Evolutionary conservation across 2,329 filamentous ascomycete species (phyloP).

Genomic region (Metarhizium guizhouense): DNA sequence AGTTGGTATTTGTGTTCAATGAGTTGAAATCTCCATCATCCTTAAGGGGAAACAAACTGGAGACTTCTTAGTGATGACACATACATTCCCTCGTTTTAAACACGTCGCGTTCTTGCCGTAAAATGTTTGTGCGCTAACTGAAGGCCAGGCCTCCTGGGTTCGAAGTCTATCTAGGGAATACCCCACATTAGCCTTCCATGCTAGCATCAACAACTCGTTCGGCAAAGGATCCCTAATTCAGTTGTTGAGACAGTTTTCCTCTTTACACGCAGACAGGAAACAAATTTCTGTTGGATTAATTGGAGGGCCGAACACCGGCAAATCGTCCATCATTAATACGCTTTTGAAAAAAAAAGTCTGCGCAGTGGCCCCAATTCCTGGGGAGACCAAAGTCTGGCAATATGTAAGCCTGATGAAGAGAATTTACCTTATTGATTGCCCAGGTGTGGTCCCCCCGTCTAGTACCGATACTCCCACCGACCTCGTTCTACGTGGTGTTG

Average conservation of each 20-base stretch:
- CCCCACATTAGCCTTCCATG: conserved; percentile 90
- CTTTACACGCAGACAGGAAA: conserved; percentile 81
- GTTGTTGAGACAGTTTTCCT: conserved; percentile 85
- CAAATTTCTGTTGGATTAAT: conserved; percentile 90
- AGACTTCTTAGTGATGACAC: conserved; percentile 98
- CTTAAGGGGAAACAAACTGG: conserved; percentile 49
- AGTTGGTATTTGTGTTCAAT: conserved; percentile 75
- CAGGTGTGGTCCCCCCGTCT: conserved; percentile 89
- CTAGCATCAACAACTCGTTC: conserved; percentile 90
- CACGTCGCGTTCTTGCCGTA: not conserved
- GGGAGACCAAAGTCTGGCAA: conserved; percentile 97
- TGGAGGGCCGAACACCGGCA: conserved; percentile 76
- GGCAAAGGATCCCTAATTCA: conserved; percentile 92
- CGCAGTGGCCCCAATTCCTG: conserved; percentile 87
- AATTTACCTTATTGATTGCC: conserved; percentile 87
- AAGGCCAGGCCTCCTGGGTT: conserved; percentile 81
- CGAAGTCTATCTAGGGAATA: conserved; percentile 80
- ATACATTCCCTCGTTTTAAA: conserved; percentile 43
- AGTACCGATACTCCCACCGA: conserved; percentile 76
- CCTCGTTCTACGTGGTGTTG: conserved; percentile 81
- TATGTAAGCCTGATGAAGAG: conserved; percentile 93
- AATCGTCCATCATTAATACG: conserved; percentile 96
- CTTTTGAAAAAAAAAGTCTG: conserved; percentile 90
- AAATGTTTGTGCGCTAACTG: conserved; percentile 5
- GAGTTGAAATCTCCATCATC: conserved; percentile 89